Percentiles rank a stretch among this genome's conserved stretches.
phyloP scores from a whole-genome alignment of 306 rosid species.

The Casuarina equisetifolia region DNA sequence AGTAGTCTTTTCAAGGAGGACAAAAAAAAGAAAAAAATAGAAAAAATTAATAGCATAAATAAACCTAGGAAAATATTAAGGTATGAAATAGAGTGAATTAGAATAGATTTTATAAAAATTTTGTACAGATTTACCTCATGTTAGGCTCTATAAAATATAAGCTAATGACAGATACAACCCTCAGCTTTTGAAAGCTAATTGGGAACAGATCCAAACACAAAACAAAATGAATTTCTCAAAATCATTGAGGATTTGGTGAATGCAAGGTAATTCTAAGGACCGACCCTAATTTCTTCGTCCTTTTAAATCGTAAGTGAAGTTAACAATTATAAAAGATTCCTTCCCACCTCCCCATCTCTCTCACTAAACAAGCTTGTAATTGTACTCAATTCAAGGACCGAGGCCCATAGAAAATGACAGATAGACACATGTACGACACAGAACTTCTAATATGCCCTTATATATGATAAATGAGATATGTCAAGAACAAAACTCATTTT shows the following conservation, averaged over 20 bases:
- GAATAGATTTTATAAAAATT: neutral
- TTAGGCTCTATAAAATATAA: neutral
- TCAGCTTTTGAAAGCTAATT: neutral
- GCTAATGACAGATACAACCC: neutral
- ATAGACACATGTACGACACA: neutral
- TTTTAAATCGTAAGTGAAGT: neutral
- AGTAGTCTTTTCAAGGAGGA: neutral
- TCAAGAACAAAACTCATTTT: neutral
- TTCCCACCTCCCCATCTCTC: neutral
- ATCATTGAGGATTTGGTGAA: neutral
- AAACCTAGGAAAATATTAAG: neutral
- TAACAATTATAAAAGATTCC: neutral
- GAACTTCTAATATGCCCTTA: neutral
- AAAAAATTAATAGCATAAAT: neutral
- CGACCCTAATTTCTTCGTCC: neutral
- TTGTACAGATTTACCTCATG: neutral
- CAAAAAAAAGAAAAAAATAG: neutral
- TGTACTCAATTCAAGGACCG: neutral
- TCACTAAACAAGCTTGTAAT: neutral
- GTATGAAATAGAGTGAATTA: neutral
- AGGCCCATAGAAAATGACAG: neutral
- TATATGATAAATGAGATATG: neutral
- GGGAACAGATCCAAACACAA: neutral
- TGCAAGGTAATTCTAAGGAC: neutral
- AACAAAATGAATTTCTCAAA: neutral